A percentile compares a stretch with the other conserved stretches of the same genome.
Conservation (phyloP, 2,329 filamentous ascomycete genomes). For the Monilinia polystroma region DNA sequence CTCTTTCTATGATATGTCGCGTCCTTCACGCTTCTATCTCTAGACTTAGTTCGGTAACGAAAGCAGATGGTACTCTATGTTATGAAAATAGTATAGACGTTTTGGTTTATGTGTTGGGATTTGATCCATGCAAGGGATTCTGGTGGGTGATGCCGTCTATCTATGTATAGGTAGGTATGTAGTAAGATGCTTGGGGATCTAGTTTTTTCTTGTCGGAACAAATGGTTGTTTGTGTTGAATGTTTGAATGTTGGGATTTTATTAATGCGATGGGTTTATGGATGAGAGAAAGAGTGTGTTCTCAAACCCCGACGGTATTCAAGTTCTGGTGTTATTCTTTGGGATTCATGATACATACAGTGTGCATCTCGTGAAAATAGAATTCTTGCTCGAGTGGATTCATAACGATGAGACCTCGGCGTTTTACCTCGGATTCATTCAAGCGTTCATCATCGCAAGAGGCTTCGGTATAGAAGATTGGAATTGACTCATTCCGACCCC, state of each 20-base stretch:
- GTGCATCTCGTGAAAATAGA: too few relatives aligned
- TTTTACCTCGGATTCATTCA: neutral
- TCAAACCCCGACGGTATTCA: neutral
- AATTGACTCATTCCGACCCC: conserved; percentile 5
- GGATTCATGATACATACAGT: neutral
- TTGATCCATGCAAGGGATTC: too few relatives aligned
- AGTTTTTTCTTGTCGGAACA: too few relatives aligned
- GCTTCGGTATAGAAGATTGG: neutral
- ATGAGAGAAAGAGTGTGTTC: neutral
- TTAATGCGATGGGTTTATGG: neutral
- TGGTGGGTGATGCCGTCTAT: neutral
- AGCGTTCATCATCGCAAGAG: neutral
- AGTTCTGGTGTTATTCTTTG: neutral
- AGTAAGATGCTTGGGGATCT: neutral
- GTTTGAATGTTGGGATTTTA: neutral
- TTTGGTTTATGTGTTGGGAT: too few relatives aligned
- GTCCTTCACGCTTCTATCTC: too few relatives aligned
- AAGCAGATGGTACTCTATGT: too few relatives aligned
- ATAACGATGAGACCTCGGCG: too few relatives aligned
- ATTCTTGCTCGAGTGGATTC: too few relatives aligned
- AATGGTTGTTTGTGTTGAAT: neutral
- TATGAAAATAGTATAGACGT: too few relatives aligned
- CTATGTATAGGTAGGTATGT: neutral
- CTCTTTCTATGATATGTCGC: too few relatives aligned
- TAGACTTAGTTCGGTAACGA: too few relatives aligned